Evolutionary conservation across 805 yeast species (phyloP), one percentile per base, ranked within the genome.

Genomic region (Lachancea cidri): DNA sequence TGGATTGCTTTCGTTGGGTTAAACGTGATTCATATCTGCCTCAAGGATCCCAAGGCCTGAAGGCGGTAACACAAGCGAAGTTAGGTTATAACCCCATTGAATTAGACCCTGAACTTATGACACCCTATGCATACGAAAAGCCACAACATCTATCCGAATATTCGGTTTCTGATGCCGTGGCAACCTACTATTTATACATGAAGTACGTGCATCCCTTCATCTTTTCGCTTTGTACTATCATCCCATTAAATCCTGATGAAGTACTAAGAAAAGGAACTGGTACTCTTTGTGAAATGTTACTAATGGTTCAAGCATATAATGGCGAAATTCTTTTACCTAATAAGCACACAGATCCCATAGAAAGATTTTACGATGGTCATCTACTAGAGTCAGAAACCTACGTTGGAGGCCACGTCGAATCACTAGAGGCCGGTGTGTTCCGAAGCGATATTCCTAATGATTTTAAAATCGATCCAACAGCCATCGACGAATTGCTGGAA

Each of bases 131-230:
- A 3, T 79, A 82, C 50, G 96, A 89, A 55, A 78, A 83, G 53
- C 98, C 99, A 1, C 98, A 93, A 56, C 67, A 83, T 3, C 65
- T 93, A 38, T 87, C 98, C 0, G 98, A 94, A 59, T 93, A 93
- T 63, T 94, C 98, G 1, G 99, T 93, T 19, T 94, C 98, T 43
- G 99, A 93, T 72, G 99, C 99, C 9, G 98, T 94, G 30, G 98
- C 98, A 4, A 93, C 99, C 0, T 93, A 89, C 60, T 93, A 93
- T 63, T 70, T 93, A 35, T 93, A 89, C 68, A 89, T 84, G 79
- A 93, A 93, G 64, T 94, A 93, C 58, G 96, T 93, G 39, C 98
- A 89, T 63, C 98, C 98, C 1, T 93, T 93, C 66, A 83, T 93
- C 51, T 88, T 93, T 58, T 93, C 98, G 2, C 77, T 93, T 44